phyloP scores from a whole-genome alignment of 257 asterid genomes.

The Ilex aquifolium region DNA sequence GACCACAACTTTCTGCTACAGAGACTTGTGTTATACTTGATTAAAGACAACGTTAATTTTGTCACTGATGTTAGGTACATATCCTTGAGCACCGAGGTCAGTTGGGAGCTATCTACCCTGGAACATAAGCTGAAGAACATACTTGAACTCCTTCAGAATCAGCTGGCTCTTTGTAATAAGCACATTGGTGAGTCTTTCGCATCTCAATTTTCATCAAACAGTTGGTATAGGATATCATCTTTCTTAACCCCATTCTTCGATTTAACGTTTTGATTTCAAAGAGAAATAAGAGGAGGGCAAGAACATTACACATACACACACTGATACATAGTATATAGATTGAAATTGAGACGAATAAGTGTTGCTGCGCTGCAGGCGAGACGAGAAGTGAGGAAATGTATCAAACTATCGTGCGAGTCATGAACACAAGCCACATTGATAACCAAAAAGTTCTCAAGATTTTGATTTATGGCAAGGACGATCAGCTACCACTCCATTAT shows the following conservation, averaged over 20 bases:
- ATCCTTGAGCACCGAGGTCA: constrained; percentile 14
- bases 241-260: too few species aligned
- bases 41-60: neutral
- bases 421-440: constrained; percentile 22
- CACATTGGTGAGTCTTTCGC: constrained; percentile 12
- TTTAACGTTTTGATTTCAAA: too few species aligned
- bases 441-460: constrained; percentile 22
- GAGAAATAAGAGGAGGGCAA: too few species aligned
- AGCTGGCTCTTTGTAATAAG: constrained; percentile 8
- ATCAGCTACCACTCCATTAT: constrained; percentile 26
- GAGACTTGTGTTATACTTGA: neutral
- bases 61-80: constrained; percentile 6
- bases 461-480: constrained; percentile 27
- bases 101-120: constrained; percentile 28
- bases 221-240: too few species aligned
- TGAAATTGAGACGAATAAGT: neutral
- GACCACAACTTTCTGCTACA: too few species aligned
- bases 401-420: constrained; percentile 14
- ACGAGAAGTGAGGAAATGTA: constrained; percentile 19
- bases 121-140: constrained; percentile 24
- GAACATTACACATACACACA: neutral
- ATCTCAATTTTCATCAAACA: neutral
- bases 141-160: constrained; percentile 17
- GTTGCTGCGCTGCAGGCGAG: constrained; percentile 19
- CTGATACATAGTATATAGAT: neutral